Evolutionary conservation across 306 rosid genomes (phyloP).

Genomic region (Inga oerstediana): DNA sequence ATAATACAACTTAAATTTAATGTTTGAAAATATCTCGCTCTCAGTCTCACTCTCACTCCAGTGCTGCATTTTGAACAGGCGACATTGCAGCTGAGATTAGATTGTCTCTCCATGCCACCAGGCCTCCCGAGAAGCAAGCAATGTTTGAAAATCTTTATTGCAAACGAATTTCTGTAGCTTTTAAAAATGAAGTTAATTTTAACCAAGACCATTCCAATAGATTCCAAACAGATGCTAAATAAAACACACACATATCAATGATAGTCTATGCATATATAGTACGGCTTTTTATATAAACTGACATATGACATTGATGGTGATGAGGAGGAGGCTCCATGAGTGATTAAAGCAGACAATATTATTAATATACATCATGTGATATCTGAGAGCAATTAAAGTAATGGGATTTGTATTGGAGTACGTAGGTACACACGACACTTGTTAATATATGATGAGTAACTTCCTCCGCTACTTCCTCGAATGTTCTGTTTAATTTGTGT

Average conservation of each 20-base stretch:
- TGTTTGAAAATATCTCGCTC: too few species aligned
- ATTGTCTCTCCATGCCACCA: too few species aligned
- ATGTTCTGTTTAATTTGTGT: constrained; percentile 24
- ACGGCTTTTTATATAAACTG: too few species aligned
- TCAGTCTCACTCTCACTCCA: too few species aligned
- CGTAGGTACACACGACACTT: not conserved
- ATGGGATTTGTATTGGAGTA: not conserved
- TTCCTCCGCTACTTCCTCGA: constrained; percentile 43
- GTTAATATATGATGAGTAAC: not conserved
- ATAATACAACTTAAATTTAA: too few species aligned
- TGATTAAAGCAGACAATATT: not conserved
- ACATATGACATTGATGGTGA: not conserved
- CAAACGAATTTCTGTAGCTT: not conserved
- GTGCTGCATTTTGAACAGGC: too few species aligned
- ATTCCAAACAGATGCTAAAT: not conserved
- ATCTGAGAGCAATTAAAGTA: not conserved
- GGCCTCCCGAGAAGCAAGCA: too few species aligned
- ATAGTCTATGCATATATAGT: too few species aligned
- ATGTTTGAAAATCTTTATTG: too few species aligned
- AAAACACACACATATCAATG: too few species aligned
- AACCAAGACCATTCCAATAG: not conserved
- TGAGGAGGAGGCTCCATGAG: not conserved
- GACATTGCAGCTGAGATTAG: too few species aligned
- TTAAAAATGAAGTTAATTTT: not conserved
- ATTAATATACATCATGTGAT: not conserved